These are phyloP conservation scores for Naumovozyma baii DNA, from an alignment of 805 yeast genomes.

Conservation along the genomic window DNA sequence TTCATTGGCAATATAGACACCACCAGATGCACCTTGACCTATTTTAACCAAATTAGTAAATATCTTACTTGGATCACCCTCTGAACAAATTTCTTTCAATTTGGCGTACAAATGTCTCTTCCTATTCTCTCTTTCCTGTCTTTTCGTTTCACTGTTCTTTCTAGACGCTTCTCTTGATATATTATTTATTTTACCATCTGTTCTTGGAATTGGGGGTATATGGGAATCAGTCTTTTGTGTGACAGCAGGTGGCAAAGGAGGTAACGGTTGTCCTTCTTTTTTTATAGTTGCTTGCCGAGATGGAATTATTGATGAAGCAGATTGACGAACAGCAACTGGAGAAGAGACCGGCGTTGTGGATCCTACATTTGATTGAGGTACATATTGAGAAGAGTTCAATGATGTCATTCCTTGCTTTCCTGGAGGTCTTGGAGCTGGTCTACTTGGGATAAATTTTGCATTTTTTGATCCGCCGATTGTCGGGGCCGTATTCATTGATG, in stretches of 20 bases:
- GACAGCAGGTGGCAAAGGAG: slow-evolving; percentile 13
- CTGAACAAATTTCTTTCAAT: slow-evolving; percentile 64
- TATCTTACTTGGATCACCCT: slow-evolving; percentile 67
- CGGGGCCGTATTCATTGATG: neutral
- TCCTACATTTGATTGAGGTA: neutral
- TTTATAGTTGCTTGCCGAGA: slow-evolving; percentile 13
- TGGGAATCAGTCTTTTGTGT: neutral
- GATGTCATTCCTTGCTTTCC: slow-evolving; percentile 9
- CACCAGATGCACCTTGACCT: slow-evolving; percentile 98
- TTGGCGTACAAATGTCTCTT: slow-evolving; percentile 58
- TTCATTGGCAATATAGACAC: slow-evolving; percentile 82
- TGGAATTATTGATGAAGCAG: slow-evolving; percentile 14
- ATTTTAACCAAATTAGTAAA: slow-evolving; percentile 68
- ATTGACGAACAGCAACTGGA: slow-evolving; percentile 9
- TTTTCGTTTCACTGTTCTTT: slow-evolving; percentile 44
- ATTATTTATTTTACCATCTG: slow-evolving; percentile 16
- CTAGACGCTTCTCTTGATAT: slow-evolving; percentile 12
- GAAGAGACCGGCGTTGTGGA: neutral
- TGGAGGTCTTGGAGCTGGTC: slow-evolving; percentile 63
- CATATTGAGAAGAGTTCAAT: slow-evolving; percentile 7
- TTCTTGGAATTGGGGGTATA: slow-evolving; percentile 30
- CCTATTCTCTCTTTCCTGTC: slow-evolving; percentile 67
- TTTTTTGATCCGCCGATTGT: no score
- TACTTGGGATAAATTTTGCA: slow-evolving; percentile 45
- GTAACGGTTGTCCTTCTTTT: slow-evolving; percentile 22